Base-by-base conservation (phyloP, 306 rosid genomes). In the Prunus armeniaca region DNA sequence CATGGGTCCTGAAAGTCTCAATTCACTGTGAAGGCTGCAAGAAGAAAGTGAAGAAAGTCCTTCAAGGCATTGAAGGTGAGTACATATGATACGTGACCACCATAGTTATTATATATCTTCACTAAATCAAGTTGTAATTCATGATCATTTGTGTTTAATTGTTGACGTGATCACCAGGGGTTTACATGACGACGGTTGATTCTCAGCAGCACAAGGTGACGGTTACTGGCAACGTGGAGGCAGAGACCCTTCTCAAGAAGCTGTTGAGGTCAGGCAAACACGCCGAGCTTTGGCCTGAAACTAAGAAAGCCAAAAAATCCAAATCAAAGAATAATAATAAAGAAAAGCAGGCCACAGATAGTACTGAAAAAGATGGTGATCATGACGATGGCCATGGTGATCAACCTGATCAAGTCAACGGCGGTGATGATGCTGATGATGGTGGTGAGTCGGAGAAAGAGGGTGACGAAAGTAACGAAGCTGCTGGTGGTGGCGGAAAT, bases 1-100 rank as follows among this genome's bases (percentile, higher is more conserved):
- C 88, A 38, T 91, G 96, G 98, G 88, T 84, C 49, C 78, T 94
- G 84, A 94, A 70, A 84, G 98, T 94, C 77, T 87, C 90, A 7
- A 90, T 94, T 82, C 98, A 94, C 85, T 94, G 98, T 50, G 97
- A 88, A 63, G 98, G 96, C 65, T 94, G 98, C 86, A 90, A 83
- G 78, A 90, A 71, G 86, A 94, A 90, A 73, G 94, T 91, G 78
- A 91, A 86, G 90, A 92, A 89, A 90, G 79, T 94, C 82, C 97
- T 94, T 69, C 90, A 88, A 32, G 87, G 81, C 86, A 83, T 91
- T 2, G 97, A 94, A 28, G 98, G 98, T 81, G 76, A 32, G 12
- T 24, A 38, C 52, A 47, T 47, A 38, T 1, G 2, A 27, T 27
- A 38, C 9, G 43, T 38, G 43, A 38, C 9, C 43, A 38, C 43